Evolutionary conservation across 441 rosid species (phyloP).

Genomic region (Pelargonium fulgidum): DNA sequence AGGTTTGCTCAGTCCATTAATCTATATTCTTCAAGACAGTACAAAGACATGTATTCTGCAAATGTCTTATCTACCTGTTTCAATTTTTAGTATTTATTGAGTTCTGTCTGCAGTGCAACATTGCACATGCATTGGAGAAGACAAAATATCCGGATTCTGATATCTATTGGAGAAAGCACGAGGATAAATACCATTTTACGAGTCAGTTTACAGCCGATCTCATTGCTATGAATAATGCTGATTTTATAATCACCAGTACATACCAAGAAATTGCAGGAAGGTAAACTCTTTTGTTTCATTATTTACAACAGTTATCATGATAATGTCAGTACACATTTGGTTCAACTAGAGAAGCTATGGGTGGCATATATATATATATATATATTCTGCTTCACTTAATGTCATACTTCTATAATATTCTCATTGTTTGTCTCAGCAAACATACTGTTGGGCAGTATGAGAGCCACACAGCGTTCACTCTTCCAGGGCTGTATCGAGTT

Average conservation of each 20-base stretch:
- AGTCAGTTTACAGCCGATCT: conserved; percentile 94
- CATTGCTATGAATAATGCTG: conserved; percentile 87
- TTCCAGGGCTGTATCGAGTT: conserved; percentile 81
- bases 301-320: not conserved
- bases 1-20: conserved; percentile 35
- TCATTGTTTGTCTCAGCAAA: conserved; percentile 46
- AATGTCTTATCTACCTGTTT: no score
- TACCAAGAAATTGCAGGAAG: conserved; percentile 95
- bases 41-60: not conserved
- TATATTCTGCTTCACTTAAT: not conserved
- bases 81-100: not conserved
- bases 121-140: conserved; percentile 95
- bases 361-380: no score
- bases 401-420: not conserved
- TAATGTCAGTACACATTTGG: not conserved
- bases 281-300: conserved; percentile 37
- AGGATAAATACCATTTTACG: conserved; percentile 82
- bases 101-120: conserved; percentile 58
- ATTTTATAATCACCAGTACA: conserved; percentile 92
- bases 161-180: conserved; percentile 84
- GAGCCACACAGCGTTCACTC: conserved; percentile 80
- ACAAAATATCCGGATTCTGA: conserved; percentile 95
- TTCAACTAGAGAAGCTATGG: not conserved
- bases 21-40: conserved; percentile 9
- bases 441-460: conserved; percentile 88